A percentile compares a stretch with the other conserved stretches of the same genome.
Conservation (phyloP, 352 stramenopile genomes). For the Phytophthora pistaciae region DNA sequence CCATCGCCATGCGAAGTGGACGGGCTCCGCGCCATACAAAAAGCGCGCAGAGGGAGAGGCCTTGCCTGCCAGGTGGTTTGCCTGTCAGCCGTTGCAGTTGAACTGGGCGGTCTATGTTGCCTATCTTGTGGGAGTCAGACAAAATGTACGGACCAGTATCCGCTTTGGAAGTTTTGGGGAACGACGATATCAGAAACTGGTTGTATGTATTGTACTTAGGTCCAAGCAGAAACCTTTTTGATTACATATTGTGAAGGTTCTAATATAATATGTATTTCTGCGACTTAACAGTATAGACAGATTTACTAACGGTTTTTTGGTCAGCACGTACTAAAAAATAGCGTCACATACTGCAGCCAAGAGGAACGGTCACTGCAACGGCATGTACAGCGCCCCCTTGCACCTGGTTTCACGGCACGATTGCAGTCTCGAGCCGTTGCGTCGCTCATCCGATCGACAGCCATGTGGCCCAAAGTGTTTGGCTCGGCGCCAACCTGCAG, state of each 20-base stretch:
- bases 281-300: neutral
- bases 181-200: neutral
- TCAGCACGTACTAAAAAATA: neutral
- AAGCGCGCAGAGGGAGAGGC: conserved; percentile 32
- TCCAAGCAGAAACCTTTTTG: neutral
- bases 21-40: conserved; percentile 31
- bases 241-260: too few species aligned
- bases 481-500: neutral
- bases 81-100: conserved; percentile 34
- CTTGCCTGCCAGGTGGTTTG: conserved; percentile 24
- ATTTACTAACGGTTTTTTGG: neutral
- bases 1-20: conserved; percentile 27
- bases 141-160: conserved; percentile 26
- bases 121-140: conserved; percentile 23
- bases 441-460: conserved; percentile 29
- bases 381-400: conserved; percentile 8
- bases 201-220: neutral
- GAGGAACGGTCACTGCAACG: conserved; percentile 24
- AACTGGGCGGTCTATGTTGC: conserved; percentile 6
- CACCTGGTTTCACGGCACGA: conserved; percentile 32
- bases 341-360: conserved; percentile 22
- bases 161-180: neutral
- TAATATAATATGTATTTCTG: too few species aligned
- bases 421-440: conserved; percentile 17
- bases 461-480: conserved; percentile 20